Percentiles rank a stretch among this genome's conserved stretches.
These are phyloP conservation scores for Pouteria campechiana DNA, from an alignment of 179 eudicot species.

Conservation along the genomic window DNA sequence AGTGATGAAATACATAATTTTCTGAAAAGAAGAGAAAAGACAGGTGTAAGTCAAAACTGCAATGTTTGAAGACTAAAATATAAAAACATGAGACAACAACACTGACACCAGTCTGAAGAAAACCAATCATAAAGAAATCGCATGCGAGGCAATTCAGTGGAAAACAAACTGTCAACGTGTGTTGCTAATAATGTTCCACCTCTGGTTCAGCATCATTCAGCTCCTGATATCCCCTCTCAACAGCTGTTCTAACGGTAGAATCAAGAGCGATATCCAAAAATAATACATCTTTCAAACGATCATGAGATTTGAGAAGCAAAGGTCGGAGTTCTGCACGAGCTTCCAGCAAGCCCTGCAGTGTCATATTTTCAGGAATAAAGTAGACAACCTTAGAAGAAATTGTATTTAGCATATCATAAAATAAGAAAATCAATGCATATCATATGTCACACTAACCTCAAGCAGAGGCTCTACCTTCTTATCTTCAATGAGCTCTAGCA, in stretches of 20 bases:
- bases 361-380: too few relatives aligned
- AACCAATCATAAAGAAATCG: too few relatives aligned
- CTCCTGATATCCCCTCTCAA: constrained; percentile 95
- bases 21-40: constrained; percentile 39
- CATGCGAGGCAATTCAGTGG: too few relatives aligned
- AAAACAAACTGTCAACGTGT: too few relatives aligned
- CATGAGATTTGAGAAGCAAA: constrained; percentile 39
- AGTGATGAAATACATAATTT: constrained; percentile 83
- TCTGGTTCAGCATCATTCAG: constrained; percentile 79
- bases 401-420: background rate
- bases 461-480: constrained; percentile 76
- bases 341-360: constrained; percentile 83
- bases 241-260: constrained; percentile 78
- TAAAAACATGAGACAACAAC: too few relatives aligned
- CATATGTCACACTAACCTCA: constrained; percentile 56
- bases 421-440: too few relatives aligned
- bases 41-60: too few relatives aligned
- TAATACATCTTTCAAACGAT: constrained; percentile 82
- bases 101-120: too few relatives aligned
- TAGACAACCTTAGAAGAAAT: background rate
- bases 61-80: too few relatives aligned
- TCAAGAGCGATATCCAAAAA: constrained; percentile 92
- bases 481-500: constrained; percentile 71
- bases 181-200: constrained; percentile 36
- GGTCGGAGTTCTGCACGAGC: constrained; percentile 83